These are phyloP conservation scores for Triticum aestivum DNA, from an alignment of 176 grass and related monocot genomes.

Conservation along the genomic window IWGSC_CS_RefSeq_v2.1 NC_057809.1:455065517-455066016, in stretches of 20 bases:
- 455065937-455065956: slow-evolving; percentile 96
- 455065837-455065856: slow-evolving; percentile 78
- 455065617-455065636: slow-evolving; percentile 11
- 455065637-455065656: slow-evolving; percentile 20
- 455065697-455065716: slow-evolving; percentile 99
- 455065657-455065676: slow-evolving; percentile 44
- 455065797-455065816: slow-evolving; percentile 45
- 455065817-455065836: slow-evolving; percentile 75
- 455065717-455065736: slow-evolving; percentile 99
- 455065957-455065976: slow-evolving; percentile 98
- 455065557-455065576: slow-evolving; percentile 85
- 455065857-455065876: slow-evolving; percentile 99
- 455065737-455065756: slow-evolving; percentile 88
- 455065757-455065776: slow-evolving; percentile 79
- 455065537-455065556: slow-evolving; percentile 83
- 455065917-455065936: slow-evolving; percentile 93
- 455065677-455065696: slow-evolving; percentile 99
- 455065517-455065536: slow-evolving; percentile 82
- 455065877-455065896: slow-evolving; percentile 97
- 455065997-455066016: slow-evolving; percentile 6
- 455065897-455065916: slow-evolving; percentile 82
- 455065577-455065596: slow-evolving; percentile 91
- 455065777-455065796: slow-evolving; percentile 42
- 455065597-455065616: slow-evolving; percentile 66
- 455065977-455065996: neutral